phyloP scores from a whole-genome alignment of 768 basidiomycete species.

The Boletus rubescentipes region DNA sequence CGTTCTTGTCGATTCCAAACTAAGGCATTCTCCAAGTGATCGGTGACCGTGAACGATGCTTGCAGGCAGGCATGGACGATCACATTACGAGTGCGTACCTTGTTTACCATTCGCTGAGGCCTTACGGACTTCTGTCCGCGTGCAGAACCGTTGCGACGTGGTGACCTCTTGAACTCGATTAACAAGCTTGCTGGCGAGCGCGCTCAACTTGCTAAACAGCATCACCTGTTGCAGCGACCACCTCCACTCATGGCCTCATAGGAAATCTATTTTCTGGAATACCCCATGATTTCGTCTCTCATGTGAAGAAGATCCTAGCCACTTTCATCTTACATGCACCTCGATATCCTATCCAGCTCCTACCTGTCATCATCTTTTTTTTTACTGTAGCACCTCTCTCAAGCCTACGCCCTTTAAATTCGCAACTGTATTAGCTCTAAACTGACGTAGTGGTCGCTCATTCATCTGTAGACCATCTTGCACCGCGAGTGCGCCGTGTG shows the following conservation, averaged over 20 bases:
- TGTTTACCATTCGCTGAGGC: not conserved
- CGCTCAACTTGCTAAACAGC: constrained; percentile 33
- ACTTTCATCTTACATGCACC: constrained; percentile 3
- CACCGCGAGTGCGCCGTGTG: not conserved
- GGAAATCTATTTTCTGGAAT: constrained; percentile 1
- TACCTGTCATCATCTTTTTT: not conserved
- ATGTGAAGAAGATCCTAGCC: not conserved
- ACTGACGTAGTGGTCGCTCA: not conserved
- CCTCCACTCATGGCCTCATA: constrained; percentile 32
- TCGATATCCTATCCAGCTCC: constrained; percentile 20
- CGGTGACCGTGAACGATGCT: constrained; percentile 74
- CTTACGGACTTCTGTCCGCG: not conserved
- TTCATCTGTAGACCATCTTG: not conserved
- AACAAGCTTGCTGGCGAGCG: constrained; percentile 76
- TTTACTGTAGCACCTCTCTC: constrained; percentile 16
- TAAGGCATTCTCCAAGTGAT: constrained; percentile 59
- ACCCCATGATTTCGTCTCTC: not conserved
- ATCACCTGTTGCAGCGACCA: constrained; percentile 31
- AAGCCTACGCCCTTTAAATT: not conserved
- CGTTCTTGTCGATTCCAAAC: not conserved
- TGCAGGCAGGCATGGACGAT: constrained; percentile 81
- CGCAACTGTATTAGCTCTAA: constrained; percentile 8
- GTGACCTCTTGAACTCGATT: constrained; percentile 78
- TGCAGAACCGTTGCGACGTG: constrained; percentile 74
- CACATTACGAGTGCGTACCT: constrained; percentile 71